Base-by-base conservation (phyloP, 2,329 filamentous ascomycete species). In the Ascochyta rabiei region DNA sequence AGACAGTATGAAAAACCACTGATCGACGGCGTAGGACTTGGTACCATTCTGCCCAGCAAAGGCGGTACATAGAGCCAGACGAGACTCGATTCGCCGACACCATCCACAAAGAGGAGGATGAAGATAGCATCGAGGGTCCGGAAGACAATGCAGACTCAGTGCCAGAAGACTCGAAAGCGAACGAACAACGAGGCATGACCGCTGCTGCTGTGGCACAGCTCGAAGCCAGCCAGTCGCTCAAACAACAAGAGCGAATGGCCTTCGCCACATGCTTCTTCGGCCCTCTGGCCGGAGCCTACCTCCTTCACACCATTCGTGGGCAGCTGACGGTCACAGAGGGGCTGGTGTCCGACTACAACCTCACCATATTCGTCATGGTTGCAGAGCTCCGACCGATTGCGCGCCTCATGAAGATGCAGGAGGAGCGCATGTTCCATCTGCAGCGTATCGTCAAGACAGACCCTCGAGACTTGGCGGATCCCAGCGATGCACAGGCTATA, bases 331-430 rank as follows among this genome's bases (percentile, higher is more conserved):
- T 90, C 0, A 92, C 91, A 0, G 92, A 96, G 72, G 90, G 90
- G 1, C 80, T 98, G 10, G 88, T 98, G 6, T 96, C 91, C 4
- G 90, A 96, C 74, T 96, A 93, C 77, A 97, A 97, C 73, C 81
- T 98, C 49, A 92, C 89, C 12, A 90, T 98, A 47, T 98, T 97
- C 74, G 80, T 96, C 2, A 82, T 96, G 16, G 90, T 89, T 1
- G 90, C 93, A 3, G 93, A 98, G 75, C 80, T 97, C 24, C 87
- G 90, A 3, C 93, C 93, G 0, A 79, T 92, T 43, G 86, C 90
- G 1, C 93, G 97, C 69, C 77, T 96, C 23, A 85, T 96, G 58
- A 90, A 88, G 69, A 84, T 97, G 66, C 82, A 96, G 4, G 88
- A 91, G 66, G 84, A 86, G 13, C 85, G 91, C 30, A 96, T 92